A percentile compares a stretch with the other conserved stretches of the same genome.
phyloP scores from a whole-genome alignment of 1,284 basidiomycete species.

The Microbotryum scabiosae region DNA sequence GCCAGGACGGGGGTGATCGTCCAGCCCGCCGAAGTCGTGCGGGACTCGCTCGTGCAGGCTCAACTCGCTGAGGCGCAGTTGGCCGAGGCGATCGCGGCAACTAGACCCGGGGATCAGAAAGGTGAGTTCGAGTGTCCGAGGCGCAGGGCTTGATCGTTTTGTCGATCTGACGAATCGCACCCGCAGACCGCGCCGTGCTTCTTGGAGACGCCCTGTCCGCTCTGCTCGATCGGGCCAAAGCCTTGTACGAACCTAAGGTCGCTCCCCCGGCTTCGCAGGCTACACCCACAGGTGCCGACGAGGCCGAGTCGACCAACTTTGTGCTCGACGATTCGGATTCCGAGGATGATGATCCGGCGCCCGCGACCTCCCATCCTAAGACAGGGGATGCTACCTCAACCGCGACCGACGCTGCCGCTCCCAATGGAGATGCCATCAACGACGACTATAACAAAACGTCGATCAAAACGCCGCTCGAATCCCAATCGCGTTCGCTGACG shows the following conservation, averaged over 20 bases:
- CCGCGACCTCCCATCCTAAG: neutral
- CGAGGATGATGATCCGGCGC: conserved; percentile 51
- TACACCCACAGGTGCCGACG: neutral
- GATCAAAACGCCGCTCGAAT: conserved; percentile 30
- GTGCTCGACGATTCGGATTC: conserved; percentile 51
- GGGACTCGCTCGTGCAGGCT: conserved; percentile 43
- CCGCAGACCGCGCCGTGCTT: conserved; percentile 18
- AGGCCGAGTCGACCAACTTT: neutral
- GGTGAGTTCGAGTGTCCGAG: neutral
- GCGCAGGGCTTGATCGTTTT: neutral
- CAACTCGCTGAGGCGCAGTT: conserved; percentile 35
- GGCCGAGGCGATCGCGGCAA: conserved; percentile 28
- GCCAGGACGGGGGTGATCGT: conserved; percentile 57
- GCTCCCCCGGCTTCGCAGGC: neutral
- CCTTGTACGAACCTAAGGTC: conserved; percentile 5
- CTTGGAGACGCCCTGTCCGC: conserved; percentile 19
- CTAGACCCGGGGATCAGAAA: conserved; percentile 33
- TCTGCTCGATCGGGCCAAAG: conserved; percentile 22
- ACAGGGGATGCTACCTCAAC: neutral
- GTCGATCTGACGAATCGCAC: neutral
- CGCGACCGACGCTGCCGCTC: neutral
- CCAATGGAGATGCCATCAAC: neutral
- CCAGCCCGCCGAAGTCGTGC: conserved; percentile 61
- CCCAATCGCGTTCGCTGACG: conserved; percentile 31
- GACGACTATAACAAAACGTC: neutral